A percentile compares a stretch with the other conserved stretches of the same genome.
phyloP scores from a whole-genome alignment of 2,329 filamentous ascomycete genomes.

The Aspergillus sp. region DNA sequence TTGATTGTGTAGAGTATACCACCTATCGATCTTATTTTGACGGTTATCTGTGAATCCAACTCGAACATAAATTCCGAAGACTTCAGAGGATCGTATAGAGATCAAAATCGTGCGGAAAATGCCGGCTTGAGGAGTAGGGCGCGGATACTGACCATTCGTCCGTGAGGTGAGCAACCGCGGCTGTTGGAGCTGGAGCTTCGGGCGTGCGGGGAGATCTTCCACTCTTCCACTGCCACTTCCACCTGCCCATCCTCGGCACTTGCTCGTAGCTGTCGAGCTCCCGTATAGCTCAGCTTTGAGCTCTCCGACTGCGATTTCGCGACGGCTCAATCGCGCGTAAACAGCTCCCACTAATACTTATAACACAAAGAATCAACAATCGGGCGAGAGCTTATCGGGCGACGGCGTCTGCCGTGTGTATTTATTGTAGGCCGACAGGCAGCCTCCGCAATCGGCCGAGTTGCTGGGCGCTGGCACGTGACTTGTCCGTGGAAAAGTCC shows the following conservation, averaged over 20 bases:
- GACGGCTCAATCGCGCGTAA: not conserved
- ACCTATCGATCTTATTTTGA: not conserved
- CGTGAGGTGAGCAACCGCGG: slow-evolving; percentile 21
- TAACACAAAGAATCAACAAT: not conserved
- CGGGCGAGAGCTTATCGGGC: slow-evolving; percentile 14
- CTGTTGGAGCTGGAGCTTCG: slow-evolving; percentile 22
- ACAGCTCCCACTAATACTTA: not conserved
- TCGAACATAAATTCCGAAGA: not conserved
- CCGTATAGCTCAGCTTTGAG: not conserved
- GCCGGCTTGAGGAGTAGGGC: not conserved
- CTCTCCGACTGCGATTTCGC: not conserved
- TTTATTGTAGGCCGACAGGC: slow-evolving; percentile 21
- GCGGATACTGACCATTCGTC: slow-evolving; percentile 5
- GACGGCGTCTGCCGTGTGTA: slow-evolving; percentile 5
- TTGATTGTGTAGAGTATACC: not conserved
- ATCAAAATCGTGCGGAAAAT: slow-evolving; percentile 9
- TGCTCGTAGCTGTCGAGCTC: not conserved
- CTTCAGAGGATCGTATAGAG: not conserved
- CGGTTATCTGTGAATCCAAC: not conserved
- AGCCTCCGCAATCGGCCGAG: slow-evolving; percentile 11
- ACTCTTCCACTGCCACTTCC: slow-evolving; percentile 16
- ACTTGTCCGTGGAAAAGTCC: slow-evolving; percentile 30
- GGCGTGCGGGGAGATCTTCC: slow-evolving; percentile 25
- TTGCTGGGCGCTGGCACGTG: not conserved
- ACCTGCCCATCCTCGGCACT: slow-evolving; percentile 9